Percentiles rank a stretch among this genome's conserved stretches.
Conservation (phyloP, 179 eudicot genomes). For the Actinidia chinensis region DNA sequence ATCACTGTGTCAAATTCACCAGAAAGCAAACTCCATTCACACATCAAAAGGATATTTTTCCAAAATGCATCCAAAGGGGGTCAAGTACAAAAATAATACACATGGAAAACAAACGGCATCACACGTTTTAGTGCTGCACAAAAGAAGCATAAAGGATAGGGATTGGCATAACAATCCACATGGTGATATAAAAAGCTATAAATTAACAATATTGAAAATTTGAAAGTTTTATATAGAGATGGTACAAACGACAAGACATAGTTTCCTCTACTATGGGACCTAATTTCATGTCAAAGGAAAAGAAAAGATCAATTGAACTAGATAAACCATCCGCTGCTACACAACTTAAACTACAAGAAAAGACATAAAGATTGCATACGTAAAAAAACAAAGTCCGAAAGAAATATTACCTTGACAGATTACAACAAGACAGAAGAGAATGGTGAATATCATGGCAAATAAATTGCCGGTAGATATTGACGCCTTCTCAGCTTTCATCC, state of each 20-base stretch:
- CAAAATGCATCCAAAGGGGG: not conserved
- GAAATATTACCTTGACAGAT: constrained; percentile 64
- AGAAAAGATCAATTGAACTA: not conserved
- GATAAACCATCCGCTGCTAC: not conserved
- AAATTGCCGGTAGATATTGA: constrained; percentile 54
- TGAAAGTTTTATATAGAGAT: not conserved
- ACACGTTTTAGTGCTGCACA: not conserved
- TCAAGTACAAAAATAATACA: not conserved
- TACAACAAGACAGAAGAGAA: constrained; percentile 68
- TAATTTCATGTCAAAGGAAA: not conserved
- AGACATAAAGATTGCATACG: not conserved
- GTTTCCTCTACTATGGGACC: not conserved
- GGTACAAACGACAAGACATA: not conserved
- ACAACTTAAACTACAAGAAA: not conserved
- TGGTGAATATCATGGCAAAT: constrained; percentile 61
- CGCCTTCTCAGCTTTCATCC: constrained; percentile 58
- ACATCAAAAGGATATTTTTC: not conserved
- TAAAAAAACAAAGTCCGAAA: constrained; percentile 5
- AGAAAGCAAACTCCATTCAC: not conserved
- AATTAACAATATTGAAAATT: not conserved
- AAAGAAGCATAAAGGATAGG: not conserved
- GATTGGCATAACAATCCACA: not conserved
- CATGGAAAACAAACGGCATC: not conserved
- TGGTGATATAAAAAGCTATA: not conserved
- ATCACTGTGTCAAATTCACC: not conserved